Evolutionary conservation across 768 basidiomycete species (phyloP), one percentile per base, ranked within the genome.

Genomic region (Tulasnella calospora): DNA sequence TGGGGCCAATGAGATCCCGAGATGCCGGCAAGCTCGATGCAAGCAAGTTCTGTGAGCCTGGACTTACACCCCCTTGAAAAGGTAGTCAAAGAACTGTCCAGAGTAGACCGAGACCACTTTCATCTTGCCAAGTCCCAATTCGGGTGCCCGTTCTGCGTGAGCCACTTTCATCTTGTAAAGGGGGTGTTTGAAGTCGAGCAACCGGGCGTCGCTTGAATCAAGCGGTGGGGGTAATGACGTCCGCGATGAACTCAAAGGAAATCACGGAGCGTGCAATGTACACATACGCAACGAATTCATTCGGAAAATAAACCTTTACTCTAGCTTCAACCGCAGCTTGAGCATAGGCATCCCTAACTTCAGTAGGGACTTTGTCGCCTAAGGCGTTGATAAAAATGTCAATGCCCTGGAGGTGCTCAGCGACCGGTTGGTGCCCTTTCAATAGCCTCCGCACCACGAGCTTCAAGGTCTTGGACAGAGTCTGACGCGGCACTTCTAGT

Each of bases 301-400:
- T 51, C 19, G 74, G 74, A 51, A 76, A 57, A 30, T 76, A 76
- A 12, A 76, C 74, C 74, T 57, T 76, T 3, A 76, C 74, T 1
- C 51, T 51, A 8, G 46, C 55, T 19, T 47, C 74, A 9, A 19
- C 38, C 13, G 74, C 74, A 30, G 44, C 74, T 35, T 61, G 23
- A 12, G 55, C 41, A 47, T 30, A 57, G 10, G 51, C 3, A 30
- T 76, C 47, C 1, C 21, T 76, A 27, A 23, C 21, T 6, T 76
- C 47, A 8, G 27, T 17, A 8, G 74, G 35, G 17, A 36, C 74
- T 4, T 12, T 7, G 21, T 57, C 47, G 36, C 40, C n/a, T 10
- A 76, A n/a, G 33, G 17, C 27, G 35, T 76, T 76, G 10, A 76
- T 46, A 15, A 76, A 30, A 9, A 61, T 51, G 33, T 76, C 74